These are phyloP conservation scores for Ustilago esculenta DNA, from an alignment of 1,284 basidiomycete species.

Conservation along the genomic window DNA sequence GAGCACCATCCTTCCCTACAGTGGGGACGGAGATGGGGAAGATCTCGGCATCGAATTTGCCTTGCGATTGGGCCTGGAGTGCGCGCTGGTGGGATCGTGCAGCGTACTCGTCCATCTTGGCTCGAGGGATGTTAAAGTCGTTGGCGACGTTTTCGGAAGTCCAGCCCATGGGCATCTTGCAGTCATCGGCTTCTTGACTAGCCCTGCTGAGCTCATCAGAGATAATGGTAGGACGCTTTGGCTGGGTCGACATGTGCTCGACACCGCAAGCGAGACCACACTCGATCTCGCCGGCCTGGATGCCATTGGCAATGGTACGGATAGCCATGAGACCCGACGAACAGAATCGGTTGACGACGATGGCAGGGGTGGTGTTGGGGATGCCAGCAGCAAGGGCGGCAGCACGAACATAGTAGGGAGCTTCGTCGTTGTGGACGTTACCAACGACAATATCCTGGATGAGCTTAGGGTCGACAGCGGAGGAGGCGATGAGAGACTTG, in stretches of 20 bases:
- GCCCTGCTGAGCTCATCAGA: conserved; percentile 41
- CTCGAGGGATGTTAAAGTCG: conserved; percentile 81
- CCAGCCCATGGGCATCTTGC: conserved; percentile 82
- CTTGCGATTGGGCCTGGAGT: conserved; percentile 73
- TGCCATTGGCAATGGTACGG: conserved; percentile 81
- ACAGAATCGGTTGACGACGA: conserved; percentile 69
- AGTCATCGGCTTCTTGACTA: conserved; percentile 57
- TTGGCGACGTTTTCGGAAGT: conserved; percentile 78
- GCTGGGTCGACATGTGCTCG: conserved; percentile 76
- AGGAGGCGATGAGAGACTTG: conserved; percentile 74
- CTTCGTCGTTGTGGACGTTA: conserved; percentile 57
- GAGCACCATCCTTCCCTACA: conserved; percentile 72
- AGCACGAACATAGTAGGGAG: conserved; percentile 66
- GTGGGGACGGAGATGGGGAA: conserved; percentile 72
- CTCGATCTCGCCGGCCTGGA: conserved; percentile 82
- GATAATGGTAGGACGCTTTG: conserved; percentile 42
- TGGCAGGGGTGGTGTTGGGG: conserved; percentile 78
- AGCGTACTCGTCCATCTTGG: conserved; percentile 85
- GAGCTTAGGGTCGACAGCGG: conserved; percentile 75
- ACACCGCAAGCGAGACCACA: conserved; percentile 84
- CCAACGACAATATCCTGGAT: conserved; percentile 82
- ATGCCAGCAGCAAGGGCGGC: conserved; percentile 83
- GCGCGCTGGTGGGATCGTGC: conserved; percentile 83
- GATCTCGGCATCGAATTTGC: conserved; percentile 80
- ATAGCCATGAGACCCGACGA: conserved; percentile 87